These are phyloP conservation scores for Emydomyces testavorans DNA, from an alignment of 2,329 filamentous ascomycete genomes.

Conservation along the genomic window DNA sequence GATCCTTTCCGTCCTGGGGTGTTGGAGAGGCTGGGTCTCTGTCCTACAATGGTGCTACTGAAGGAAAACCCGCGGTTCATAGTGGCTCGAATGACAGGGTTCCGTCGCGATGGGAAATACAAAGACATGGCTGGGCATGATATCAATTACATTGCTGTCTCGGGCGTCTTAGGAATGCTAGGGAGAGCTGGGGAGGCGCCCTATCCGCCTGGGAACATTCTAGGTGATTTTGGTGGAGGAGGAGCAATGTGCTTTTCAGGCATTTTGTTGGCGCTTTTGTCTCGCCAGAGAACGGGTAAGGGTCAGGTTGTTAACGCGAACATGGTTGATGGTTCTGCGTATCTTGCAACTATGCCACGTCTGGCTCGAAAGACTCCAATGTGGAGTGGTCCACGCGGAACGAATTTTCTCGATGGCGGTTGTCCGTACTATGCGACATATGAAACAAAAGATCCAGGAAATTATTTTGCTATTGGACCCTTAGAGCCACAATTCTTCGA, in stretches of 20 bases:
- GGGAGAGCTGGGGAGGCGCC: constrained; percentile 60
- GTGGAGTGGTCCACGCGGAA: constrained; percentile 55
- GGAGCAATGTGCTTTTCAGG: constrained; percentile 73
- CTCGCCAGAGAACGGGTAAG: constrained; percentile 49
- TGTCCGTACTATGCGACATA: constrained; percentile 86
- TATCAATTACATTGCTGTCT: constrained; percentile 90
- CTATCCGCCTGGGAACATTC: constrained; percentile 67
- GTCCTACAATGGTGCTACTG: constrained; percentile 54
- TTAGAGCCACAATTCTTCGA: constrained; percentile 79
- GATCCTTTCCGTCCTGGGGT: constrained; percentile 90
- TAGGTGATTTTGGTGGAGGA: constrained; percentile 86
- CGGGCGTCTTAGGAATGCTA: constrained; percentile 65
- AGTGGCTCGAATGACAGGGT: constrained; percentile 78
- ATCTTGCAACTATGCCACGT: constrained; percentile 67
- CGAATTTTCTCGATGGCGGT: constrained; percentile 71
- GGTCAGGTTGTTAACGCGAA: constrained; percentile 92
- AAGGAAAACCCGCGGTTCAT: constrained; percentile 62
- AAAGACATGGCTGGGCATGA: constrained; percentile 84
- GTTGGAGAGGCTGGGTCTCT: constrained; percentile 70
- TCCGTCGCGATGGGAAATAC: constrained; percentile 77
- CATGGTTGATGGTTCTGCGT: constrained; percentile 84
- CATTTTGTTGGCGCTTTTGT: constrained; percentile 65
- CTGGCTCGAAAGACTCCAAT: constrained; percentile 51
- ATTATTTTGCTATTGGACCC: constrained; percentile 78
- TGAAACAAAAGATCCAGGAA: constrained; percentile 60